Conservation (phyloP, 2,329 filamentous ascomycete genomes). For the Pseudogymnoascus sp. region DNA sequence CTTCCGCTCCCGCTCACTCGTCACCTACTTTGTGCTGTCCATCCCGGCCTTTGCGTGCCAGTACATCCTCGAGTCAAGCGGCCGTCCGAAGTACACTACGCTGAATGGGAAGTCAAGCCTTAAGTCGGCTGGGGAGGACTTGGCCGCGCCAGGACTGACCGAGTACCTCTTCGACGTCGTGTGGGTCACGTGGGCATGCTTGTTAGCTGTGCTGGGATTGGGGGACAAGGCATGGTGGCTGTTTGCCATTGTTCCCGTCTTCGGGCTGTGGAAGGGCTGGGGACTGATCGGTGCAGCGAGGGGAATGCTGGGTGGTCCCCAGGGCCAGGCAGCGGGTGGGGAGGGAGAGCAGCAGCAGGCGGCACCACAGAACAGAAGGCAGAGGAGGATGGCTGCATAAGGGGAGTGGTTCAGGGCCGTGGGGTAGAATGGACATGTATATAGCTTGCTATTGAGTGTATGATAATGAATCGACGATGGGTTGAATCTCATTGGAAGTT, state of each 20-base stretch:
- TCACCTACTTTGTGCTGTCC: conserved; percentile 65
- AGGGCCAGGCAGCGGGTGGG: conserved; percentile 12
- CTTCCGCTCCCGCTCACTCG: conserved; percentile 54
- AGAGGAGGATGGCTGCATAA: conserved; percentile 26
- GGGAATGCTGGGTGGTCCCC: conserved; percentile 28
- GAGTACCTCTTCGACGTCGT: conserved; percentile 98
- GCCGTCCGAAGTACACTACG: conserved; percentile 66
- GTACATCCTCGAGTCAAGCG: conserved; percentile 75
- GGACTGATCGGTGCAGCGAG: conserved; percentile 28
- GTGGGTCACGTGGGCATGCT: conserved; percentile 84
- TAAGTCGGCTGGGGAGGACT: conserved; percentile 73
- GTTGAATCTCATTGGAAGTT: background rate
- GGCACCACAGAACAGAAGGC: conserved; percentile 26
- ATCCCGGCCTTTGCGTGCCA: conserved; percentile 71
- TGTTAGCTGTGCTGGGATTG: conserved; percentile 63
- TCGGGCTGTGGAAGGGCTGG: conserved; percentile 28
- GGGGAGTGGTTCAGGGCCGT: background rate
- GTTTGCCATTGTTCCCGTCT: conserved; percentile 31
- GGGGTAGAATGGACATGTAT: background rate
- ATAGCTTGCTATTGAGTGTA: background rate
- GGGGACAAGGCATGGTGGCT: conserved; percentile 74
- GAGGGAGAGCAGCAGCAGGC: conserved; percentile 24
- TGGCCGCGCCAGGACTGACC: conserved; percentile 78
- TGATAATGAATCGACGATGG: background rate
- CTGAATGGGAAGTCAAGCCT: conserved; percentile 43